Conservation (phyloP, 805 yeast species). For the Sungouiozyma ichnusensis region DNA sequence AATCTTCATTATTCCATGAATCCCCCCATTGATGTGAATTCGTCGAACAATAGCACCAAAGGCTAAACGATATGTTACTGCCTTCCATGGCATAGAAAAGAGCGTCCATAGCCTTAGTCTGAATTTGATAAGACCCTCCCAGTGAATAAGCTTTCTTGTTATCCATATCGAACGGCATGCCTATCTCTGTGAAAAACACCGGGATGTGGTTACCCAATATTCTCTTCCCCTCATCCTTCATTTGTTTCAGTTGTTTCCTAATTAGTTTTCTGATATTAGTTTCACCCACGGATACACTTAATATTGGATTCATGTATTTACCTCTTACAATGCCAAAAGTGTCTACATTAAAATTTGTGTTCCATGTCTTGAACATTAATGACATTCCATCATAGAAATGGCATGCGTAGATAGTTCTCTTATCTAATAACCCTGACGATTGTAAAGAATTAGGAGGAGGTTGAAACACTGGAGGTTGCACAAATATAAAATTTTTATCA, state of each 20-base stretch:
- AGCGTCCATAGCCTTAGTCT: constrained; percentile 78
- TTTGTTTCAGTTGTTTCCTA: constrained; percentile 52
- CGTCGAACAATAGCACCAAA: constrained; percentile 73
- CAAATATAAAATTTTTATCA: constrained; percentile 41
- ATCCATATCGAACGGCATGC: constrained; percentile 96
- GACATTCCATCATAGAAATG: constrained; percentile 96
- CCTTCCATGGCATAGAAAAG: constrained; percentile 70
- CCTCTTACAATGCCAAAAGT: constrained; percentile 82
- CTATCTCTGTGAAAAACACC: constrained; percentile 82
- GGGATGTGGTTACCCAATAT: constrained; percentile 59
- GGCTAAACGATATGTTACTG: constrained; percentile 57
- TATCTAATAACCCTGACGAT: constrained; percentile 44
- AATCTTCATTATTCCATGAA: constrained; percentile 87
- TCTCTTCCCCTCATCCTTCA: constrained; percentile 52
- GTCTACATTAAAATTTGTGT: constrained; percentile 69
- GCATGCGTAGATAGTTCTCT: constrained; percentile 63
- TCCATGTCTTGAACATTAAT: constrained; percentile 86
- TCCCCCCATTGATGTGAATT: constrained; percentile 86
- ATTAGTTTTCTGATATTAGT: constrained; percentile 63
- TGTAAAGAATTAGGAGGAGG: constrained; percentile 54
- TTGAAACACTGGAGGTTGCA: constrained; percentile 77
- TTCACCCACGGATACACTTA: constrained; percentile 78
- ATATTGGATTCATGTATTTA: constrained; percentile 57
- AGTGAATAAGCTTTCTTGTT: constrained; percentile 54
- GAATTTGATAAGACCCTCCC: constrained; percentile 65